phyloP scores from a whole-genome alignment of 106 monocot species.

The Allium fistulosum region DNA sequence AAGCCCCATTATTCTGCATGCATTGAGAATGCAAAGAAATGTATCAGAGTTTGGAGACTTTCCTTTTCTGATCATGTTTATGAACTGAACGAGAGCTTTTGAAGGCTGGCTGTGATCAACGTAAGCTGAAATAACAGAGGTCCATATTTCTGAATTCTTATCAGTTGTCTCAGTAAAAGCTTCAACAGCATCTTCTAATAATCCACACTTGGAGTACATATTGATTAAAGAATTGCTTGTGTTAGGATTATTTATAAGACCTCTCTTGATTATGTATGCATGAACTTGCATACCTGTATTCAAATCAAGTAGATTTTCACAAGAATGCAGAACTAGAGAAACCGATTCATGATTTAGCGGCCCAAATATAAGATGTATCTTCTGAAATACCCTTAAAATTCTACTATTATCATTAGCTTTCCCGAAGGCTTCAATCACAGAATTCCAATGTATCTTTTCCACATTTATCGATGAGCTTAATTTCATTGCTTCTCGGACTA shows the following conservation, averaged over 20 bases:
- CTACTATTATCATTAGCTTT: constrained; percentile 11
- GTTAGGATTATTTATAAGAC: constrained; percentile 13
- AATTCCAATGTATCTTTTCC: constrained; percentile 7
- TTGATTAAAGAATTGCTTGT: constrained; percentile 26
- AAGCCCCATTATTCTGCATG: constrained; percentile 22
- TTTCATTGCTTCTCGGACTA: constrained; percentile 7
- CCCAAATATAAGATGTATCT: constrained; percentile 15
- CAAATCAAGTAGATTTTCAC: constrained; percentile 5
- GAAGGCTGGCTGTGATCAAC: constrained; percentile 25
- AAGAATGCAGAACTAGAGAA: constrained; percentile 20
- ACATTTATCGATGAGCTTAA: constrained; percentile 7
- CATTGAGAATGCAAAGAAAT: constrained; percentile 29
- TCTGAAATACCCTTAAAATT: constrained; percentile 23
- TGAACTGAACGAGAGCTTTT: constrained; percentile 24
- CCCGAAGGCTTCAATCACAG: constrained; percentile 15
- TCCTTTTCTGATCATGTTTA: constrained; percentile 25
- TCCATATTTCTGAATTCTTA: constrained; percentile 34
- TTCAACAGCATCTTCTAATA: constrained; percentile 15
- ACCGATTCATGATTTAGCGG: constrained; percentile 13
- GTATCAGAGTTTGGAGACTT: constrained; percentile 18
- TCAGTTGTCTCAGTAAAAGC: constrained; percentile 23
- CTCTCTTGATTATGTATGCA: constrained; percentile 32
- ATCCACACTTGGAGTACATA: constrained; percentile 41
- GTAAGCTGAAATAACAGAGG: constrained; percentile 26
- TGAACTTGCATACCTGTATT: constrained; percentile 33